Evolutionary conservation across 495 filamentous ascomycete genomes (phyloP).

Genomic region (Penicillium macrosclerotiorum): DNA sequence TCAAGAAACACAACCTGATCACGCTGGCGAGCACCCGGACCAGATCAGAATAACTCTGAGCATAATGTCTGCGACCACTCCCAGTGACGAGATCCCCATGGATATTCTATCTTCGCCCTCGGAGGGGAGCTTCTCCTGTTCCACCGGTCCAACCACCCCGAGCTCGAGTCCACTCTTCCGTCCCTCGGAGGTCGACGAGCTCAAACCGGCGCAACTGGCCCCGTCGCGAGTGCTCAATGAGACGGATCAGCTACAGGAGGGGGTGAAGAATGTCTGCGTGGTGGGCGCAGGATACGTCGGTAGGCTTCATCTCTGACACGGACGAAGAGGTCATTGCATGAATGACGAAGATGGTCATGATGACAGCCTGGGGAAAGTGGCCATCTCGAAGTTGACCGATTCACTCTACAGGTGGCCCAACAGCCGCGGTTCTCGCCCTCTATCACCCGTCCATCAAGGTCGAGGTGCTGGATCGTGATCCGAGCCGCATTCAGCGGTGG

Average conservation of each 20-base stretch:
- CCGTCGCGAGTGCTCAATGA: conserved; percentile 9
- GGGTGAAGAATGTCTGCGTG: conserved; percentile 57
- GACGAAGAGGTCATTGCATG: neutral
- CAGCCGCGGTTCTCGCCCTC: conserved; percentile 70
- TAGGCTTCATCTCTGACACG: conserved; percentile 25
- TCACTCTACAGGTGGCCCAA: conserved; percentile 60
- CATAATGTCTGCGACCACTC: conserved; percentile 1
- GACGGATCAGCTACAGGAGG: conserved; percentile 11
- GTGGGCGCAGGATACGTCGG: conserved; percentile 66
- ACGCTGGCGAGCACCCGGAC: too few species aligned
- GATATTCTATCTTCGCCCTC: conserved; percentile 27
- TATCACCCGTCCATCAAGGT: conserved; percentile 67
- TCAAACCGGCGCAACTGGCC: conserved; percentile 20
- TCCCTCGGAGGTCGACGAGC: conserved; percentile 29
- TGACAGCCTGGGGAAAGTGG: too few species aligned
- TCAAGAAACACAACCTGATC: too few species aligned
- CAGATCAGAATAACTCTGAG: too few species aligned
- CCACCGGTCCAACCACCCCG: conserved; percentile 54
- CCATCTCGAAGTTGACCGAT: neutral
- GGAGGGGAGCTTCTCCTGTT: conserved; percentile 26
- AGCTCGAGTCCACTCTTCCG: conserved; percentile 47
- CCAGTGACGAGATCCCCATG: conserved; percentile 20
- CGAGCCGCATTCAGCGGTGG: conserved; percentile 65
- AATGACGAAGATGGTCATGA: too few species aligned
- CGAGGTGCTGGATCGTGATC: conserved; percentile 70